Evolutionary conservation across 148 eudicot species (phyloP).

Genomic region (Rhododendron vialii): DNA sequence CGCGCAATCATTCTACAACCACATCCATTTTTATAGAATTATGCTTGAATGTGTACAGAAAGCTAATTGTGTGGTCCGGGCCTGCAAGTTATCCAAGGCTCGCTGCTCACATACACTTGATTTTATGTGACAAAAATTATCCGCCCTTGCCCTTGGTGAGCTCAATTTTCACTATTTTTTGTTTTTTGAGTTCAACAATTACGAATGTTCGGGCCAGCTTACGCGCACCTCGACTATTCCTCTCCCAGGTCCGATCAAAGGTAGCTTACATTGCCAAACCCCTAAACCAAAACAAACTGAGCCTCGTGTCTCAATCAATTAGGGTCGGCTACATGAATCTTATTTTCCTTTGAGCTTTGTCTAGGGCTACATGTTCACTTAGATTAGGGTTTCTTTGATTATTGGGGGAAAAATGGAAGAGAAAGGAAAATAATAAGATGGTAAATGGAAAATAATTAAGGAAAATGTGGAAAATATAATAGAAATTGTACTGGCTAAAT

Average conservation of each 20-base stretch:
- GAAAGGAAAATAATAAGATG: background rate
- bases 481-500: background rate
- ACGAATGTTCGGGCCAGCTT: too few species aligned
- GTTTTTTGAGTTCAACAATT: background rate
- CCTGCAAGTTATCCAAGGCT: background rate
- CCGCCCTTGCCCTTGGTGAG: background rate
- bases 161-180: background rate
- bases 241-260: background rate
- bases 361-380: too few species aligned
- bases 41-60: background rate
- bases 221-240: too few species aligned
- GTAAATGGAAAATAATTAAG: background rate
- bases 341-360: too few species aligned
- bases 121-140: background rate
- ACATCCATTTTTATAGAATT: background rate
- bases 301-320: background rate
- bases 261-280: background rate
- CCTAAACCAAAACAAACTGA: background rate
- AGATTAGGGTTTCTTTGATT: background rate
- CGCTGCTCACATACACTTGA: background rate
- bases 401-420: background rate
- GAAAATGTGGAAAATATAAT: background rate
- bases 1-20: too few species aligned
- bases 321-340: too few species aligned
- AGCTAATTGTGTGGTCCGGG: background rate